Evolutionary conservation across 2,329 filamentous ascomycete genomes (phyloP), one percentile per base, ranked within the genome.

Genomic region (Aureobasidium musti): DNA sequence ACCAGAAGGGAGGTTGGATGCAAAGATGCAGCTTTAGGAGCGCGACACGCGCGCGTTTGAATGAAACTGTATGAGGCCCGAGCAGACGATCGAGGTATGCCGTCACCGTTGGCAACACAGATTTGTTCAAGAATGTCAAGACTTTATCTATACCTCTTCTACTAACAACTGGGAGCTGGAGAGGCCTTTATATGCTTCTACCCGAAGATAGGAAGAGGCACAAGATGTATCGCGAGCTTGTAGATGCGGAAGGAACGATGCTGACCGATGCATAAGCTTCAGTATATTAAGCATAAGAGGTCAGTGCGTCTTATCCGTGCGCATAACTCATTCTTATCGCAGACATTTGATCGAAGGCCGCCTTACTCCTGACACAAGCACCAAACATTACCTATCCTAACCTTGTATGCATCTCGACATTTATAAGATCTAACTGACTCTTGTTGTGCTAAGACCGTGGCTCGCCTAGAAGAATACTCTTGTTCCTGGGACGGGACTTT

Each of bases 301-400:
- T 21, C 54, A n/a, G 26, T 59, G 39, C 39, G 23, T 28, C 23
- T 57, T 41, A 41, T 28, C 53, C 53, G 53, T 57, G 39, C 54
- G 54, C 39, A 59, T 45, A 59, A 45, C 54, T 59, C 21, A 45
- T 45, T 59, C 54, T 59, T n/a, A 59, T 59, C 39, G 37, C 39
- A 59, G 26, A 59, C 35, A 57, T 28, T 6, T 8, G 6, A 21
- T 26, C 0, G n/a, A 21, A 37, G 53, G 23, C 4, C 39, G 54
- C 54, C 54, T 59, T 19, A 56, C n/a, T 41, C 39, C 35, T 56
- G 53, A 28, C 33, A 56, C 53, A 56, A 56, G 30, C 49, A 52
- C 11, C 5, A 19, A 8, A 8, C 13, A 8, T 52, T 19, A 28
- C 23, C 23, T 28, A 23, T 19, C 23, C 13, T 8, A 23, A 21